Evolutionary conservation across 225 moss, liverwort and hornwort genomes (phyloP), one percentile per base, ranked within the genome.

Genomic region (Ulota crispa): DNA sequence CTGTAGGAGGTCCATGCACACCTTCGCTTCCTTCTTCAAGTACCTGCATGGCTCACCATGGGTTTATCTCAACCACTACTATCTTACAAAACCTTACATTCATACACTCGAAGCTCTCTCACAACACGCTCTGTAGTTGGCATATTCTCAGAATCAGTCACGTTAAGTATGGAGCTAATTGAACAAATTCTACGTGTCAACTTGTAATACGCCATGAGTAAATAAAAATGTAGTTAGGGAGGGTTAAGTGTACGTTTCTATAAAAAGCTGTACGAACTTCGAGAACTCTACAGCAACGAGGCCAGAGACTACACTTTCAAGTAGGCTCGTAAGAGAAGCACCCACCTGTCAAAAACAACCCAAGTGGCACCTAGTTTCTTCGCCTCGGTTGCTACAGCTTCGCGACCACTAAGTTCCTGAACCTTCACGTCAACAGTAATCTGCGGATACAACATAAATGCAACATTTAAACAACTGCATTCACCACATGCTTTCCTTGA

Each of bases 281-380:
- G 67, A 7, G 24, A 82, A 53, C 53, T 15, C 7, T 23, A 12
- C 6, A 30, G 21, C 69, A 82, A 69, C 7, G 54, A 4, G 7
- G 21, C 21, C 12, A 63, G 18, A 30, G 37, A 36, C 26, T 18
- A 28, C 61, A 31, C 18, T 64, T 54, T 14, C 24, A 62, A 20
- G 3, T 8, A 43, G 9, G 5, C 21, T 0, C 7, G 14, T 8
- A 16, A 16, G 15, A 67, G 64, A 21, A 45, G 1, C n/a, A 50
- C 85, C 47, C 50, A 82, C 89, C 77, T 89, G 67, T 89, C 89
- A 54, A 89, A 79, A 56, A 89, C 85, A 70, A 89, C 81, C 75
- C 75, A 89, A 54, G 89, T 87, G 19, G 87, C 85, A 66, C 87
- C 84, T 4, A 89, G 21, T 72, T 75, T 82, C 73, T 70, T 87